Evolutionary conservation across 1,139 yeast species (phyloP), one percentile per base, ranked within the genome.

Genomic region (Yamadazyma spencermartinsiae): DNA sequence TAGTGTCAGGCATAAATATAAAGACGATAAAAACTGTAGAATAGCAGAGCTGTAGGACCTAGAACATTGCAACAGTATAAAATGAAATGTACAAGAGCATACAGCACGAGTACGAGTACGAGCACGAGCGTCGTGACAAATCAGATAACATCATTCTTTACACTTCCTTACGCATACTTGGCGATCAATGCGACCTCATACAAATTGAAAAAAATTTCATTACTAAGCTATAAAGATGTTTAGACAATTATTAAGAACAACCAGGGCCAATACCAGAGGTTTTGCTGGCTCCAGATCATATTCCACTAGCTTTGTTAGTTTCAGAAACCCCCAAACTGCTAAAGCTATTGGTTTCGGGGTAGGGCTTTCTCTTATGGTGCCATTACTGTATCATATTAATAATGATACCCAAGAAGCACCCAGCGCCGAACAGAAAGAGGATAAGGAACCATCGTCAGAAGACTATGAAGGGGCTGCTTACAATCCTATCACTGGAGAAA

Each of bases 401-500:
- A 28, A 28, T 28, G 31, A 28, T 10, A 18, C 21, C 19, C 19
- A 18, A 18, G 33, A 14, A 12, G 33, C 18, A 19, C 12, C 33
- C 4, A 16, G 12, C 24, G 13, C 11, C 11, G 15, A 6, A 30
- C 8, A 9, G 4, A 19, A 30, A 18, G 24, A 30, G 19, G 33
- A 30, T n/a, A 17, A 19, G 16, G 47, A 42, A 37, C 45, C 47
- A 26, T 31, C 44, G 10, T 45, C 50, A 14, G 51, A 45, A 42
- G 55, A 46, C 36, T 52, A 56, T 31, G 68, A 64, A 42, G 57
- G 63, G 32, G 88, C 88, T 32, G 97, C 98, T 2, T 92, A 82
- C 67, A 81, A 92, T 66, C 98, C 98, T 34, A 96, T 87, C 55
- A 92, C 99, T 5, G 98, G 98, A 28, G 98, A 92, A 63, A 94